A percentile compares a stretch with the other conserved stretches of the same genome.
Evolutionary conservation across 1,284 basidiomycete species (phyloP).

Genomic region (Takashimella koratensis): DNA sequence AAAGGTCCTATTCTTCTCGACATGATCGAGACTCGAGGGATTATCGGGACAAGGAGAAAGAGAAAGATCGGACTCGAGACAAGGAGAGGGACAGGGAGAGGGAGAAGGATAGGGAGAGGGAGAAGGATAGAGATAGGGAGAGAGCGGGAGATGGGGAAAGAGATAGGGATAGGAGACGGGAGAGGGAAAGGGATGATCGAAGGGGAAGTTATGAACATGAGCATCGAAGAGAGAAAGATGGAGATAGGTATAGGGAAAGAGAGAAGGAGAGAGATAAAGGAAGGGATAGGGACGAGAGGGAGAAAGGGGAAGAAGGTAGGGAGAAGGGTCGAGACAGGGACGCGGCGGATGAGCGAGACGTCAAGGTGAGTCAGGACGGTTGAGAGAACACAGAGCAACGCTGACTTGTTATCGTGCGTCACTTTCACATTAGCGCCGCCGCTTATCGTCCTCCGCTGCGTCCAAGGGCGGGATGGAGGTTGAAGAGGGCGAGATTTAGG

Average conservation of each 20-base stretch:
- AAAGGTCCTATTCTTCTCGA: conserved; percentile 5
- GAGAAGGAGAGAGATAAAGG: conserved; percentile 23
- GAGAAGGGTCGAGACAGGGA: conserved; percentile 12
- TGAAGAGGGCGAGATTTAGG: conserved; percentile 37
- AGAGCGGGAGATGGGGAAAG: conserved; percentile 10
- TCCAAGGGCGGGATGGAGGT: conserved; percentile 15
- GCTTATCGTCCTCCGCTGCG: conserved; percentile 14
- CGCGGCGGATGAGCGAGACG: conserved; percentile 19
- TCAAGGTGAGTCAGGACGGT: conserved; percentile 22
- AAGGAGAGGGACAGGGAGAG: conserved; percentile 6
- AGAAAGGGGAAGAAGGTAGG: too few species aligned
- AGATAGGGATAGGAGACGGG: conserved; percentile 8
- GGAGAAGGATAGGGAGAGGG: conserved; percentile 10
- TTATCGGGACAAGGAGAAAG: conserved; percentile 9
- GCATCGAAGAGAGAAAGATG: conserved; percentile 5
- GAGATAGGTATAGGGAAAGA: conserved; percentile 22
- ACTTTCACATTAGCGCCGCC: conserved; percentile 16
- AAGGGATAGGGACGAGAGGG: conserved; percentile 16
- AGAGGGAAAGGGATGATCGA: conserved; percentile 1
- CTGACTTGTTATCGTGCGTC: not conserved
- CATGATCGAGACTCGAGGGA: not conserved
- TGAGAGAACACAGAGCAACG: too few species aligned
- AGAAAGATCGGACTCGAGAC: conserved; percentile 14
- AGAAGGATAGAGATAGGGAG: conserved; percentile 12
- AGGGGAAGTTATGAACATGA: conserved; percentile 8